phyloP scores from a whole-genome alignment of 75 land plant genomes.

The Cryptomeria japonica region DNA sequence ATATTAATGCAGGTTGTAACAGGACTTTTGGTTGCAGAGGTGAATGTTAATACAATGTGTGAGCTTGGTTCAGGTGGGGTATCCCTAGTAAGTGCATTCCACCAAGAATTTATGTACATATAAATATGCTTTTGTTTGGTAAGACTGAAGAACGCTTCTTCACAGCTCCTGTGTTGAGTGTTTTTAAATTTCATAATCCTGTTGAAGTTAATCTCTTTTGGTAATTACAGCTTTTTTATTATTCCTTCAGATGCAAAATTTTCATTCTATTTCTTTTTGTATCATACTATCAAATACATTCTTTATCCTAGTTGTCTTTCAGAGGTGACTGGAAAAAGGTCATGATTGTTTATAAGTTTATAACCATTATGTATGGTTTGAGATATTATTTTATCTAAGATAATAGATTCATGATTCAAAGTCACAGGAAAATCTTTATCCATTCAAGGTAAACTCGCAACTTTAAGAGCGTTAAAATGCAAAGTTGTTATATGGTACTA shows the following conservation, averaged over 20 bases:
- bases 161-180: not conserved
- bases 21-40: constrained; percentile 94
- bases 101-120: not conserved
- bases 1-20: constrained; percentile 70
- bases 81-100: constrained; percentile 62
- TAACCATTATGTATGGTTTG: not conserved
- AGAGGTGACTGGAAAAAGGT: not conserved
- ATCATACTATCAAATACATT: not conserved
- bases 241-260: not conserved
- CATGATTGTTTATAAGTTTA: not conserved
- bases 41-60: constrained; percentile 97
- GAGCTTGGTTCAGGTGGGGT: constrained; percentile 98
- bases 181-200: not conserved
- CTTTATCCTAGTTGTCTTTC: not conserved
- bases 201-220: not conserved
- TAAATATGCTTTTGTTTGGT: not conserved
- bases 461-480: not conserved
- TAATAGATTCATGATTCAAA: not conserved
- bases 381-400: not conserved
- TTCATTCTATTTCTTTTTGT: not conserved
- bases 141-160: not conserved
- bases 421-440: not conserved
- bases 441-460: not conserved
- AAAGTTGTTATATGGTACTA: not conserved
- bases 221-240: not conserved